Percentiles rank a stretch among this genome's conserved stretches.
Evolutionary conservation across 2,329 filamentous ascomycete species (phyloP).

Genomic region (Didymella keratinophila): DNA sequence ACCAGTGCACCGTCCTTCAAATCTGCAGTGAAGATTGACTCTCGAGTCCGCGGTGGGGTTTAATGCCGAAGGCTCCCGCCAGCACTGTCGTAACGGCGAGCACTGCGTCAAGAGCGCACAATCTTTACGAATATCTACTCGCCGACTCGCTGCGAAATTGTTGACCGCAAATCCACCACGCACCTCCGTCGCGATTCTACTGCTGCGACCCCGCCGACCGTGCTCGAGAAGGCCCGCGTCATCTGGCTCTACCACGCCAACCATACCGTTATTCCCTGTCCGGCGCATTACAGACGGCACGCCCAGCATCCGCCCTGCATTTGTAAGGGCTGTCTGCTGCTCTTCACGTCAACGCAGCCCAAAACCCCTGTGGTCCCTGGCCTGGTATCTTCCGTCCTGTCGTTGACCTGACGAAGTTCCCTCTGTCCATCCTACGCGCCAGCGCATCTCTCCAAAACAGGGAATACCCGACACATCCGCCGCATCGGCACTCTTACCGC

Average conservation of each 20-base stretch:
- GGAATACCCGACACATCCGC: constrained; percentile 46
- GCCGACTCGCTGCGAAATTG: constrained; percentile 14
- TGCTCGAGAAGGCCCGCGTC: constrained; percentile 34
- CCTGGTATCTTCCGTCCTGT: constrained; percentile 33
- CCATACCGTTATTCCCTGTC: constrained; percentile 21
- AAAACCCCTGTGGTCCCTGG: constrained; percentile 44
- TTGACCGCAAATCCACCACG: constrained; percentile 7
- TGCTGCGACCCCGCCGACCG: constrained; percentile 32
- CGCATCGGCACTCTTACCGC: constrained; percentile 38
- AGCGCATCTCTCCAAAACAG: constrained; percentile 41
- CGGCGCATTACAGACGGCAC: constrained; percentile 24
- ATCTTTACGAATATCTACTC: constrained; percentile 19
- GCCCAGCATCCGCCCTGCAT: constrained; percentile 26
- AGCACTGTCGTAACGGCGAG: background rate
- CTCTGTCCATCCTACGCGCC: constrained; percentile 26
- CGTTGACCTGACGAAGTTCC: constrained; percentile 33
- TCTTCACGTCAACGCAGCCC: constrained; percentile 17
- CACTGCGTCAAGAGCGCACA: constrained; percentile 16
- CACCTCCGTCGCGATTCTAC: constrained; percentile 14
- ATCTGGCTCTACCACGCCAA: constrained; percentile 30
- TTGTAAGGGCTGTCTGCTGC: constrained; percentile 19
- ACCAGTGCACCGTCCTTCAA: constrained; percentile 8
- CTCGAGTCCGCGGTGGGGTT: constrained; percentile 19
- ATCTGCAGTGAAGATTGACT: constrained; percentile 26
- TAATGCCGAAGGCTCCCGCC: constrained; percentile 21